Percentiles rank a stretch among this genome's conserved stretches.
phyloP scores from a whole-genome alignment of 768 basidiomycete species.

The Lepiota subincarnata region DNA sequence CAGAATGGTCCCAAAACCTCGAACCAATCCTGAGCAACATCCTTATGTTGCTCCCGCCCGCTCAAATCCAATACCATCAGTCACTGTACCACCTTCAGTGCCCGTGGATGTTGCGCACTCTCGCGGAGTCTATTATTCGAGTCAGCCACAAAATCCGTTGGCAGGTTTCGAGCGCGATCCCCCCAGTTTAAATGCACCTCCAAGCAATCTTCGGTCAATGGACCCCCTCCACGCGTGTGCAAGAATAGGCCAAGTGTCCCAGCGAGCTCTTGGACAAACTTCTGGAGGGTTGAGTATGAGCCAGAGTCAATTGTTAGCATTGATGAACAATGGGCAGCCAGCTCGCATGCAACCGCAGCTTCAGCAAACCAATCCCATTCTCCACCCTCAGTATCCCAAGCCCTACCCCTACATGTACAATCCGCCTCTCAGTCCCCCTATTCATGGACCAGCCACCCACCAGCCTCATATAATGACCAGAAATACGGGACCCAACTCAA shows the following conservation, averaged over 20 bases:
- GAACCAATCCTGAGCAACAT: constrained; percentile 8
- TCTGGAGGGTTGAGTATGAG: constrained; percentile 44
- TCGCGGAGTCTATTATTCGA: constrained; percentile 34
- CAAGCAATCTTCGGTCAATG: background rate
- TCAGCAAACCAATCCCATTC: background rate
- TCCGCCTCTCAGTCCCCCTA: background rate
- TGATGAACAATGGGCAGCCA: constrained; percentile 34
- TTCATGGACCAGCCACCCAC: background rate
- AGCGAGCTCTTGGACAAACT: constrained; percentile 29
- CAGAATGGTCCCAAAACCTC: constrained; percentile 45
- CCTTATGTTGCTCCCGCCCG: constrained; percentile 1
- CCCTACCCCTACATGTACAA: background rate
- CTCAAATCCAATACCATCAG: constrained; percentile 13
- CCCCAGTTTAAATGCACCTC: background rate
- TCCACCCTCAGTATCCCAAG: background rate
- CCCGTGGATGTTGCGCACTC: constrained; percentile 14
- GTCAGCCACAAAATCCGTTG: background rate
- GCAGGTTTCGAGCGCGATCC: constrained; percentile 5
- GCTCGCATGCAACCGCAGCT: constrained; percentile 11
- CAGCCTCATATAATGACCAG: background rate
- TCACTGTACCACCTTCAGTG: constrained; percentile 25
- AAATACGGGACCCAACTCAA: background rate
- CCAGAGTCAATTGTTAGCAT: constrained; percentile 44
- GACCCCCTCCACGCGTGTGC: constrained; percentile 45
- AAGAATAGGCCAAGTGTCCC: constrained; percentile 42